Percentiles rank a stretch among this genome's conserved stretches.
phyloP scores from a whole-genome alignment of 2,329 filamentous ascomycete genomes.

The Plenodomus lindquistii region DNA sequence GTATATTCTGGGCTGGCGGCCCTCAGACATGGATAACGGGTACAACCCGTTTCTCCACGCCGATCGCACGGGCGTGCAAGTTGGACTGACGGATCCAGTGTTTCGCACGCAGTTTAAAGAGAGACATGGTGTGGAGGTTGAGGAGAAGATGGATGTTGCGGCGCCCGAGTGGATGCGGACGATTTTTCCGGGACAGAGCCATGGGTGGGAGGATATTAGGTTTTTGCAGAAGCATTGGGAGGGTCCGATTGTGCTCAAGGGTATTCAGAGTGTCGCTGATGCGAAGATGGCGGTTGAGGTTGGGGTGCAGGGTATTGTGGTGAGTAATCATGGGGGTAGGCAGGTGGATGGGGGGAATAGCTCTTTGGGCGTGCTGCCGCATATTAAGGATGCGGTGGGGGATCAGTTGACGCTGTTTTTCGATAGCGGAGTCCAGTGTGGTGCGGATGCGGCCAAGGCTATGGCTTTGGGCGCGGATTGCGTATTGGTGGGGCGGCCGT shows the following conservation, averaged over 20 bases:
- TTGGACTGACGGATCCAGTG: constrained; percentile 69
- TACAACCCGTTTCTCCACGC: constrained; percentile 36
- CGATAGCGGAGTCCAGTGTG: constrained; percentile 56
- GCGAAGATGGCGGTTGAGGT: constrained; percentile 50
- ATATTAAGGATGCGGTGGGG: constrained; percentile 57
- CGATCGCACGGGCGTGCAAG: constrained; percentile 56
- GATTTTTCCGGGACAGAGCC: constrained; percentile 51
- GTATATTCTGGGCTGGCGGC: constrained; percentile 68
- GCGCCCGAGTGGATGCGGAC: constrained; percentile 28
- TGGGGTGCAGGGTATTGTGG: constrained; percentile 55
- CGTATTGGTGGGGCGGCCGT: constrained; percentile 42
- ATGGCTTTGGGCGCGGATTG: constrained; percentile 53
- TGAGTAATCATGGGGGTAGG: constrained; percentile 59
- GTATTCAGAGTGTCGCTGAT: constrained; percentile 57
- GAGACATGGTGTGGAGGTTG: constrained; percentile 40
- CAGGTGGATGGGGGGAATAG: constrained; percentile 58
- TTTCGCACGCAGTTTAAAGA: constrained; percentile 63
- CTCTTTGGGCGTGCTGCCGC: constrained; percentile 58
- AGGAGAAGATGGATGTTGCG: constrained; percentile 45
- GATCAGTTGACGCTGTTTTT: constrained; percentile 49
- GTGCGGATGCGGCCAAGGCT: constrained; percentile 57
- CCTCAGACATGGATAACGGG: constrained; percentile 65
- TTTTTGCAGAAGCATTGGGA: constrained; percentile 64
- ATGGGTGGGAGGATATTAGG: constrained; percentile 65
- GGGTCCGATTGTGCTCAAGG: constrained; percentile 67